Percentiles rank a stretch among this genome's conserved stretches.
phyloP scores from a whole-genome alignment of 441 rosid genomes.

The Erysimum cheiri region DNA sequence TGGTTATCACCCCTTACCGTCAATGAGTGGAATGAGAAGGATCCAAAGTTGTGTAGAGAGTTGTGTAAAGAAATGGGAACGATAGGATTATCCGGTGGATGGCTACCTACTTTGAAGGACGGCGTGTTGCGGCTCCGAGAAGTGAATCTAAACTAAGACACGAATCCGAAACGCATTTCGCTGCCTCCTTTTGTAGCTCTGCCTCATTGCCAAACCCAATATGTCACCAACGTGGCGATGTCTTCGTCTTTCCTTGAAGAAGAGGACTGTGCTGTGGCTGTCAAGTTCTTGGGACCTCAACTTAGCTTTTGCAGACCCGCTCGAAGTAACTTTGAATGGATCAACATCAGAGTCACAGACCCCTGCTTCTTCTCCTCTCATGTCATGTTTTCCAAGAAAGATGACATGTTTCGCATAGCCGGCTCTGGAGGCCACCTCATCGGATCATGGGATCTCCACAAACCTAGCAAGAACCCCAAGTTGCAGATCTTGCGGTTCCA shows the following conservation, averaged over 20 bases:
- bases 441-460: background rate
- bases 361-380: constrained; percentile 1
- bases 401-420: background rate
- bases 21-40: background rate
- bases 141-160: background rate
- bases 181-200: background rate
- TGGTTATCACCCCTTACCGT: background rate
- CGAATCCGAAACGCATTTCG: background rate
- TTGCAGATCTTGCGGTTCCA: background rate
- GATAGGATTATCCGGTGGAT: background rate
- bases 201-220: constrained; percentile 7
- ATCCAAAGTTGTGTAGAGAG: background rate
- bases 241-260: background rate
- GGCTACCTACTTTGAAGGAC: background rate
- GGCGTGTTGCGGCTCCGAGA: background rate
- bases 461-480: background rate
- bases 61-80: background rate
- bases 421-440: background rate
- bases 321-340: background rate
- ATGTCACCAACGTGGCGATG: background rate
- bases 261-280: background rate
- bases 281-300: background rate
- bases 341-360: background rate
- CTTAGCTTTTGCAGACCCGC: background rate
- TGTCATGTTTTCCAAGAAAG: background rate